These are phyloP conservation scores for Yarrowia yakushimensis DNA, from an alignment of 805 yeast species.

Conservation along the genomic window DNA sequence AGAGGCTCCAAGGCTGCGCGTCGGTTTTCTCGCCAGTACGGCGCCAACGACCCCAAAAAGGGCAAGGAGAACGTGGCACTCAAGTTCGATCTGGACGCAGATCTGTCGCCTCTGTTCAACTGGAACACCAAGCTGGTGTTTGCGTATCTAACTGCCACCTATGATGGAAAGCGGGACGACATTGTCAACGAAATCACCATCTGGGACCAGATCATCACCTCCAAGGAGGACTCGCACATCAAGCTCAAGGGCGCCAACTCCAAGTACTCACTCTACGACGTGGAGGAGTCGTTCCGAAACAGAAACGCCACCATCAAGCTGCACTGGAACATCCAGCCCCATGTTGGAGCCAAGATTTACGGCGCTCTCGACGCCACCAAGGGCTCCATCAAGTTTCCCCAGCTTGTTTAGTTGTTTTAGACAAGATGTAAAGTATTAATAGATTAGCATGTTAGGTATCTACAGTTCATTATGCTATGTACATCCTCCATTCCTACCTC, in stretches of 20 bases:
- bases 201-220: conserved; percentile 82
- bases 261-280: conserved; percentile 87
- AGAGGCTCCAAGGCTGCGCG: conserved; percentile 5
- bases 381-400: conserved; percentile 15
- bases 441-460: too few relatives aligned
- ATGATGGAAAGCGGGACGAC: conserved; percentile 46
- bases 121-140: conserved; percentile 99
- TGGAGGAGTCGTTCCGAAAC: conserved; percentile 50
- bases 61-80: conserved; percentile 75
- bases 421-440: too few relatives aligned
- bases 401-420: conserved; percentile 5
- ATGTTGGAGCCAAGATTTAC: conserved; percentile 72
- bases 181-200: conserved; percentile 64
- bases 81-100: conserved; percentile 67
- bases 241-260: conserved; percentile 52
- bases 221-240: conserved; percentile 56
- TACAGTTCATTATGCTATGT: background rate
- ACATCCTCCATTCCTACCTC: background rate
- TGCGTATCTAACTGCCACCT: conserved; percentile 83
- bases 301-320: conserved; percentile 65
- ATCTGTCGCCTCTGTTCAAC: conserved; percentile 75
- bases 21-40: conserved; percentile 60
- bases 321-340: conserved; percentile 92
- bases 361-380: conserved; percentile 42
- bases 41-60: conserved; percentile 54